Conservation (phyloP, 208 protist genomes). For the Tritrichomonas musculus region DNA sequence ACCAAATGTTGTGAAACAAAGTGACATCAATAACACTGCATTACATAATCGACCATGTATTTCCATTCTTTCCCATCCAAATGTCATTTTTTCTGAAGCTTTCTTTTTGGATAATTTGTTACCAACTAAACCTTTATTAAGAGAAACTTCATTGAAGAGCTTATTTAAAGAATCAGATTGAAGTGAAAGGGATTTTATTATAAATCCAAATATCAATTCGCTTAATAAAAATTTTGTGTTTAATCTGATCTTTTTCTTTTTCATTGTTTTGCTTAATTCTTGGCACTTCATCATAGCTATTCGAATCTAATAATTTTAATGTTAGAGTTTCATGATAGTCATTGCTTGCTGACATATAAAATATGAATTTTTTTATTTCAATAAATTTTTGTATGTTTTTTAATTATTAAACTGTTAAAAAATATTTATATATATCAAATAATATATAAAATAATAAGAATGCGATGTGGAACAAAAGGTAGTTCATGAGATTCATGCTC, state of each 20-base stretch:
- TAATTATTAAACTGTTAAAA: no score
- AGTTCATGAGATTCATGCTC: no score
- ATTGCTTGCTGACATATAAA: no score
- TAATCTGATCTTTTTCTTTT: constrained; percentile 36
- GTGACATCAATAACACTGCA: constrained; percentile 32
- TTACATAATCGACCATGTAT: constrained; percentile 32
- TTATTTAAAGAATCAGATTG: constrained; percentile 39
- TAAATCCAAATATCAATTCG: constrained; percentile 35
- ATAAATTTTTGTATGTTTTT: no score
- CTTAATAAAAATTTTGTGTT: constrained; percentile 27
- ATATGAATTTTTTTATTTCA: no score
- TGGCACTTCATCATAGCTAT: no score
- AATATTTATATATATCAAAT: no score
- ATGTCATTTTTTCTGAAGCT: constrained; percentile 19
- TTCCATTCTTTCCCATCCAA: constrained; percentile 33
- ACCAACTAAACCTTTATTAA: constrained; percentile 35
- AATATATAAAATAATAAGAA: no score
- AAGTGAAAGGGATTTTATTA: constrained; percentile 28
- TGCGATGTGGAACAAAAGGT: no score
- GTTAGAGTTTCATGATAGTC: no score
- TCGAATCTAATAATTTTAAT: no score
- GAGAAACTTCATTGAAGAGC: constrained; percentile 32
- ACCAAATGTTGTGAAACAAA: constrained; percentile 38
- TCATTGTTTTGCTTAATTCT: no score
- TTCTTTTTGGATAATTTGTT: not conserved